Base-by-base conservation (phyloP, 2,329 filamentous ascomycete genomes). In the Bipolaris victoriae region DNA sequence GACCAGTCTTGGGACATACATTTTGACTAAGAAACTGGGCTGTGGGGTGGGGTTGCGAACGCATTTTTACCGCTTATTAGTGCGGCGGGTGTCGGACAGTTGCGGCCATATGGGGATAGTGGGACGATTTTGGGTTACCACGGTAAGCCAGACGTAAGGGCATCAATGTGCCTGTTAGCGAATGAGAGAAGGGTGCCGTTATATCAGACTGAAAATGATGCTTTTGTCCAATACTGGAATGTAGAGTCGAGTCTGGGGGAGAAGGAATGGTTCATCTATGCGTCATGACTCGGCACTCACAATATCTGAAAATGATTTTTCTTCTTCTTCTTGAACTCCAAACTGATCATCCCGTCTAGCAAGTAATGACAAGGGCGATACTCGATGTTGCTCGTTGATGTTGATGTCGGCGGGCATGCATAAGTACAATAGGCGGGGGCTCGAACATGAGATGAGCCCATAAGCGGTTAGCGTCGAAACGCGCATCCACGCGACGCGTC, bases 401-500 rank as follows among this genome's bases (percentile, higher is more conserved):
- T 43, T n/a, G 4, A 49, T 20, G 45, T 13, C 37, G 31, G 29
- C 24, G 24, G 11, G 11, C 33, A 24, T 33, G 41, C 26, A 29
- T 29, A 29, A 6, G 6, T 26, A 7, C 33, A 31, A 37, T 43
- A 26, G 11, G 31, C 37, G 35, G 33, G 11, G 29, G 33, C 13
- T 46, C n/a, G 13, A 10, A 31, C 29, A 50, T 56, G 35, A 43
- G 43, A 52, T 50, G 47, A 49, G 15, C 49, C 37, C 45, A 16
- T 51, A 62, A 41, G 39, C 40, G 49, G 64, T 41, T 66, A 65
- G 64, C 54, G 49, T 31, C 18, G 40, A 49, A 57, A 58, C 66
- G 58, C 64, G 63, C 40, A 40, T 7, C n/a, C 47, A 62, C 61
- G 63, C 61, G 61, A 62, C 61, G 61, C 58, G 61, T 53, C 52